Conservation (phyloP, 345 rosid genomes). For the Cardamine resedifolia region DNA sequence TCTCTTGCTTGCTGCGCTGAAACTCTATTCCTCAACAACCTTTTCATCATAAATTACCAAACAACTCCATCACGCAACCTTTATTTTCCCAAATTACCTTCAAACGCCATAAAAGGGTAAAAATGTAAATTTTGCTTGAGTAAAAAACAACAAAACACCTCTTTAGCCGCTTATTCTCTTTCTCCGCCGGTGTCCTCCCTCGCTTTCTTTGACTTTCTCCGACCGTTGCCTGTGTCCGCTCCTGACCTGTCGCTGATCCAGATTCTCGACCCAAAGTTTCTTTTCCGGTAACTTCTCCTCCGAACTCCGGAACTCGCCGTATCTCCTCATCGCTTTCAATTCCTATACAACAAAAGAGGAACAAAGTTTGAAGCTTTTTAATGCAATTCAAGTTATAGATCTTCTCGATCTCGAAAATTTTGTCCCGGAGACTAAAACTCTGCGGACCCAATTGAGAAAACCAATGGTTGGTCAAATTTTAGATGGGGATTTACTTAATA, state of each 20-base stretch:
- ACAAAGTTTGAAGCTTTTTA: slow-evolving; percentile 8
- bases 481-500: not conserved
- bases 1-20: slow-evolving; percentile 99
- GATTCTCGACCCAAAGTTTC: slow-evolving; percentile 48
- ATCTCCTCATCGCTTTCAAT: slow-evolving; percentile 98
- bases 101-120: not conserved
- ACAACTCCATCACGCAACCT: slow-evolving; percentile 20
- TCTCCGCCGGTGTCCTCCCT: slow-evolving; percentile 88
- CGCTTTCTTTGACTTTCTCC: slow-evolving; percentile 71
- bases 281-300: slow-evolving; percentile 58
- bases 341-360: slow-evolving; percentile 41
- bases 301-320: slow-evolving; percentile 88
- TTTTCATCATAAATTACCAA: slow-evolving; percentile 23
- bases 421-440: slow-evolving; percentile 17
- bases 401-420: slow-evolving; percentile 31
- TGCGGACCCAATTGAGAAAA: slow-evolving; percentile 27
- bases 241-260: slow-evolving; percentile 47
- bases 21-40: slow-evolving; percentile 99
- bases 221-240: slow-evolving; percentile 45
- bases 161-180: slow-evolving; percentile 84
- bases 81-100: not conserved
- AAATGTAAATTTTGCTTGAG: not conserved
- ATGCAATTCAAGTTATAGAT: slow-evolving; percentile 1
- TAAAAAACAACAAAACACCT: slow-evolving; percentile 43
- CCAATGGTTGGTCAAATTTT: not conserved